A percentile compares a stretch with the other conserved stretches of the same genome.
These are phyloP conservation scores for Vachellia pachyceras DNA, from an alignment of 306 rosid species.

Conservation along the genomic window DNA sequence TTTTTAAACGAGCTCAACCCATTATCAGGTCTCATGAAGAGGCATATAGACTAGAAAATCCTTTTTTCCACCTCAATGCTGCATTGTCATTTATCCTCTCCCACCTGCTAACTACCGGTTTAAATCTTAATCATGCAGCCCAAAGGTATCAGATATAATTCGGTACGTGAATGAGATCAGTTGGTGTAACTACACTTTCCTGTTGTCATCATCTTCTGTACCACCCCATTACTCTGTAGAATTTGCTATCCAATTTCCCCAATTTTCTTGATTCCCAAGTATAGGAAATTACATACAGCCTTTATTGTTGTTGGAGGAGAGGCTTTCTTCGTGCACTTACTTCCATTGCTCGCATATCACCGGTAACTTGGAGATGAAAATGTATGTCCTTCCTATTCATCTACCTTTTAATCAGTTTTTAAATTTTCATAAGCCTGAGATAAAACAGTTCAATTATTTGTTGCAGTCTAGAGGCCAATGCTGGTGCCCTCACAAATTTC, in stretches of 20 bases:
- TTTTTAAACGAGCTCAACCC: not conserved
- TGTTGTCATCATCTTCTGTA: not conserved
- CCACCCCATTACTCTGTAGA: not conserved
- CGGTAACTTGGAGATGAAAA: constrained; percentile 50
- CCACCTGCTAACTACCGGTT: not conserved
- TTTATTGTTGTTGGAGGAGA: not conserved
- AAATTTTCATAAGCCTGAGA: not conserved
- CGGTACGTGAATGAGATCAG: not conserved
- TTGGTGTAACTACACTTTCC: not conserved
- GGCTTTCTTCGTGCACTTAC: not conserved
- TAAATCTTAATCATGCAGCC: not conserved
- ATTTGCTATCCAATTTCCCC: not conserved
- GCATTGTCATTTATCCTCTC: not conserved
- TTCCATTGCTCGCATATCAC: constrained; percentile 12
- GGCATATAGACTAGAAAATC: not conserved
- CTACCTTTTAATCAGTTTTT: not conserved
- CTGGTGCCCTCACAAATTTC: constrained; percentile 64
- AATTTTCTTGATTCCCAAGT: not conserved
- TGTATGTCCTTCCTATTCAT: constrained; percentile 45
- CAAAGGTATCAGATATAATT: not conserved
- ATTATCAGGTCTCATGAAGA: not conserved
- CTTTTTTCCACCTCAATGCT: not conserved
- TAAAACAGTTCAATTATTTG: not conserved
- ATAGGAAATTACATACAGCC: not conserved
- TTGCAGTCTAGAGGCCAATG: constrained; percentile 60